Evolutionary conservation across 2,329 filamentous ascomycete species (phyloP).

Genomic region (Diplodia sapinea): DNA sequence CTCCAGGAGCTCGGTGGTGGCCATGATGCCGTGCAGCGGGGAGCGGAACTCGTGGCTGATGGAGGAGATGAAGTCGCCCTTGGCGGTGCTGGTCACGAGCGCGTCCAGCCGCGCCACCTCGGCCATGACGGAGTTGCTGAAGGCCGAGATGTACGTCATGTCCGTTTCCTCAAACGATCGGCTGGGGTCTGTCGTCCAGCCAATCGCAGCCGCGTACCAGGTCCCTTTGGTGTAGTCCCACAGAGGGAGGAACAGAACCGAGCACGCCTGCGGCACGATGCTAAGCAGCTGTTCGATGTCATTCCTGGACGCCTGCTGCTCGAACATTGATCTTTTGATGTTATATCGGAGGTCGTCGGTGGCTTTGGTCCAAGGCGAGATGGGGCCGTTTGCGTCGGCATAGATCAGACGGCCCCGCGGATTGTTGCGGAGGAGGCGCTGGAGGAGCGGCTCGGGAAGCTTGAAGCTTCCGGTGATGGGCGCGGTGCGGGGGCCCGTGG

Average conservation of each 20-base stretch:
- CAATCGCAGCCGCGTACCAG: constrained; percentile 47
- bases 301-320: neutral
- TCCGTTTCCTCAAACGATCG: constrained; percentile 47
- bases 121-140: constrained; percentile 46
- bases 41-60: constrained; percentile 48
- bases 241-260: constrained; percentile 47
- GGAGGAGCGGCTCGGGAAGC: neutral
- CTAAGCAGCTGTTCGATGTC: neutral
- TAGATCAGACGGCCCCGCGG: neutral
- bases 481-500: neutral
- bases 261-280: constrained; percentile 42
- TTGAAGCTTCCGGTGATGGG: neutral
- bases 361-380: neutral
- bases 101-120: constrained; percentile 10
- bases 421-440: neutral
- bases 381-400: neutral
- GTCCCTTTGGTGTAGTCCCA: constrained; percentile 48
- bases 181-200: constrained; percentile 46
- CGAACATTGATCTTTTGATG: neutral
- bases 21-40: constrained; percentile 20
- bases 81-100: neutral
- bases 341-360: neutral
- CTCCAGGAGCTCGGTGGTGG: constrained; percentile 29
- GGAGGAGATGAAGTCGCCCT: constrained; percentile 46
- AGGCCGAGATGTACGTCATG: constrained; percentile 46